Conservation (phyloP, 805 yeast genomes). For the Kodamaea nitidulidarum region DNA sequence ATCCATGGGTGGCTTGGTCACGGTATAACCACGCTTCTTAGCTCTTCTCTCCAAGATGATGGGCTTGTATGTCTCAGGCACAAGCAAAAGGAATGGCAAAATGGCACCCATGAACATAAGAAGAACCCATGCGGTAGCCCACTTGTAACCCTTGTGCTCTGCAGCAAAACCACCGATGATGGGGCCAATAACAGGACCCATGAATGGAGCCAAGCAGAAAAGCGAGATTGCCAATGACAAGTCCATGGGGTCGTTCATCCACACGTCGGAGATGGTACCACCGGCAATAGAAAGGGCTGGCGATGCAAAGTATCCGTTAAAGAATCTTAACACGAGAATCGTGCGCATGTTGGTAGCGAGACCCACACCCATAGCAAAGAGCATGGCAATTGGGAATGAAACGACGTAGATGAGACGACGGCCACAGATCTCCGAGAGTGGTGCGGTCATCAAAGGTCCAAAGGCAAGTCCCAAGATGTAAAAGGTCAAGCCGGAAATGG, state of each 20-base stretch:
- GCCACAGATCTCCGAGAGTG: constrained; percentile 67
- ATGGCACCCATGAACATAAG: constrained; percentile 62
- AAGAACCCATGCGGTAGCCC: constrained; percentile 66
- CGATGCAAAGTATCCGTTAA: constrained; percentile 72
- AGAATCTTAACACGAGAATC: constrained; percentile 65
- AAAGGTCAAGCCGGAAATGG: constrained; percentile 64
- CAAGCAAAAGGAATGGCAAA: constrained; percentile 44
- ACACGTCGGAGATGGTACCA: constrained; percentile 77
- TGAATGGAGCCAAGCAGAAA: constrained; percentile 75
- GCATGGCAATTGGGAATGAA: constrained; percentile 63
- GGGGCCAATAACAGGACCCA: constrained; percentile 79
- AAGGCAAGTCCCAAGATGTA: constrained; percentile 67
- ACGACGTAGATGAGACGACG: constrained; percentile 56
- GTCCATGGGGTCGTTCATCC: constrained; percentile 51
- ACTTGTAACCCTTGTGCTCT: constrained; percentile 61
- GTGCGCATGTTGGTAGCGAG: constrained; percentile 56
- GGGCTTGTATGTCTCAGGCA: constrained; percentile 79
- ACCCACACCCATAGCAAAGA: constrained; percentile 73
- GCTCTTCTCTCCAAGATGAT: constrained; percentile 60
- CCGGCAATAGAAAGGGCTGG: constrained; percentile 84
- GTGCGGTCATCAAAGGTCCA: constrained; percentile 71
- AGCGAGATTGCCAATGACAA: constrained; percentile 70
- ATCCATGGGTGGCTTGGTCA: constrained; percentile 31
- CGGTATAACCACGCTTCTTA: constrained; percentile 50
- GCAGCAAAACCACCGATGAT: constrained; percentile 71